Evolutionary conservation across 768 basidiomycete species (phyloP), one percentile per base, ranked within the genome.

Genomic region (Hericium alpestre): DNA sequence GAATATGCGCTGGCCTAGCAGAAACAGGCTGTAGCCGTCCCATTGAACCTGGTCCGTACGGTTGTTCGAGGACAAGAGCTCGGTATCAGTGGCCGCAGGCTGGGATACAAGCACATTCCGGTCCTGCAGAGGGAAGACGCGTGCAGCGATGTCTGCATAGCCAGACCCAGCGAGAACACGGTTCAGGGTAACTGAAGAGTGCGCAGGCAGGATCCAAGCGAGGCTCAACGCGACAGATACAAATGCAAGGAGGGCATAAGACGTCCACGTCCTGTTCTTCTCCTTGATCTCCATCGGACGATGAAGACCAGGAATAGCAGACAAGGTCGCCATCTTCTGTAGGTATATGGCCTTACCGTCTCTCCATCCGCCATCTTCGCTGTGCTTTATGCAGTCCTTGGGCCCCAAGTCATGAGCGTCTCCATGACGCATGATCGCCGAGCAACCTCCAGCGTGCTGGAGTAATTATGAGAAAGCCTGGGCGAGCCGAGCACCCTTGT

Each of bases 11-110:
- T 63, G 60, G 32, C 62, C 62, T 10, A 15, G 60, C 49, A 63
- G 51, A 23, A 61, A 16, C 27, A 63, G 60, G 16, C 60, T 58
- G 55, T 63, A 61, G 8, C 55, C 43, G 52, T 63, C 62, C 62
- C 62, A 63, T 38, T 63, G 62, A 38, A 63, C 57, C 43, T 54
- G 27, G 22, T 56, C 40, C 2, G 60, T 61, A 12, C 62, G 55
- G 22, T 56, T 54, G 46, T 63, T 63, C 16, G 53, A 53, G 38
- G 56, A 54, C 43, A 46, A 48, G 20, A 47, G 20, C 25, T 37
- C n/a, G 18, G 54, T 11, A 7, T 39, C 41, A 18, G 12, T 38
- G 12, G 38, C 11, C 20, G 38, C n/a, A 16, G 52, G 18, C 3
- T 18, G 13, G 32, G 10, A 27, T 16, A 22, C 52, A 22, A 13